Conservation (phyloP, 1,139 yeast genomes). For the Scheffersomyces stambukii region DNA sequence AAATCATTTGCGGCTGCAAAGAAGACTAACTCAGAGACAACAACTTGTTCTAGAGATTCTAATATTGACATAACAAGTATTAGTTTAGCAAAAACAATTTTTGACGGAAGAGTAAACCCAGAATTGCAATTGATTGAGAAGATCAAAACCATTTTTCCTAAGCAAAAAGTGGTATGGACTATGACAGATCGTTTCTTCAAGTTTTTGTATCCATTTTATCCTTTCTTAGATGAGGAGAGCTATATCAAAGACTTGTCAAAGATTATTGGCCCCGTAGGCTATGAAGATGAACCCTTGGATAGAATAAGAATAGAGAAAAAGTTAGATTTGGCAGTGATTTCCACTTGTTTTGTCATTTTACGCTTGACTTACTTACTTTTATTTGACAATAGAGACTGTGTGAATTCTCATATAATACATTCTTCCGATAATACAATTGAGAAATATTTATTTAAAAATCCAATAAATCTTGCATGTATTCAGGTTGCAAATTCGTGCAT, state of each 20-base stretch:
- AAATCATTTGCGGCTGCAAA: constrained; percentile 5
- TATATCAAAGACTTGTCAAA: constrained; percentile 16
- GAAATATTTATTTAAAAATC: constrained; percentile 23
- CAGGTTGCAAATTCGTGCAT: constrained; percentile 26
- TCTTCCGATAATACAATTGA: constrained; percentile 11
- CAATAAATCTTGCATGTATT: constrained; percentile 22
- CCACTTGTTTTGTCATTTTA: constrained; percentile 23
- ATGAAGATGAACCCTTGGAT: constrained; percentile 12
- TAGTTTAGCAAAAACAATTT: constrained; percentile 11
- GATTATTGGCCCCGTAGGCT: constrained; percentile 23
- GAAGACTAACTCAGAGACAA: neutral
- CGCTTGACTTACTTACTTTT: constrained; percentile 28
- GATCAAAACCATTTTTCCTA: constrained; percentile 24
- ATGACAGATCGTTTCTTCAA: constrained; percentile 23
- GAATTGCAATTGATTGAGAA: constrained; percentile 23
- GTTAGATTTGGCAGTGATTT: constrained; percentile 29
- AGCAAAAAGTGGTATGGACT: constrained; percentile 21
- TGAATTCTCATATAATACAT: constrained; percentile 19
- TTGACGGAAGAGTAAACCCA: constrained; percentile 21
- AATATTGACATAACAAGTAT: too few relatives aligned
- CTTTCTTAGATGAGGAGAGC: constrained; percentile 25
- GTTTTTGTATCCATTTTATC: constrained; percentile 22
- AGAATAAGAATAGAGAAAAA: constrained; percentile 20
- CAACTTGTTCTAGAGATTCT: too few relatives aligned
- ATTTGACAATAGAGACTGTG: constrained; percentile 26